Conservation (phyloP, 1,284 basidiomycete genomes). For the Pisolithus thermaeus region DNA sequence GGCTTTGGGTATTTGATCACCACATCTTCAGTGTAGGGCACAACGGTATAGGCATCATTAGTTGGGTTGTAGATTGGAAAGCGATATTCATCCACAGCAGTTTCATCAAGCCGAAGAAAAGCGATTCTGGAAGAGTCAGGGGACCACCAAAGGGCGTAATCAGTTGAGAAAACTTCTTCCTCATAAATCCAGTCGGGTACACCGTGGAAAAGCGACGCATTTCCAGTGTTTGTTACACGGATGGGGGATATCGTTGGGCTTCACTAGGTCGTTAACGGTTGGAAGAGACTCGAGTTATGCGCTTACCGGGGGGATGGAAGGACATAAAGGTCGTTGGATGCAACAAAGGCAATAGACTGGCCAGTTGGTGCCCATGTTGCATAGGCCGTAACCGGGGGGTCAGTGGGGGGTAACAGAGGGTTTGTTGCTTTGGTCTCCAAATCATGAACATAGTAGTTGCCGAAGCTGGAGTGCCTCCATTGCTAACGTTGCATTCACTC, state of each 20-base stretch:
- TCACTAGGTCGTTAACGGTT: conserved; percentile 6
- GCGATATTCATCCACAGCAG: conserved; percentile 76
- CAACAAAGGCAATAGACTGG: conserved; percentile 77
- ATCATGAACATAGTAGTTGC: conserved; percentile 85
- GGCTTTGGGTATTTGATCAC: conserved; percentile 91
- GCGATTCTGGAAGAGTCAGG: conserved; percentile 79
- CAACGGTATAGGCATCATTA: conserved; percentile 55
- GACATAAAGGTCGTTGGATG: conserved; percentile 80
- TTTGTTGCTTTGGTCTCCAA: conserved; percentile 55
- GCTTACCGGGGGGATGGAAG: conserved; percentile 56
- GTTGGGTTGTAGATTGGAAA: conserved; percentile 91
- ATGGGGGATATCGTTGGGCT: conserved; percentile 49
- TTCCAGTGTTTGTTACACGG: conserved; percentile 79
- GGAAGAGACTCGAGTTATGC: neutral
- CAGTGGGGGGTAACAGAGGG: conserved; percentile 59
- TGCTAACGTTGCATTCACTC: conserved; percentile 43
- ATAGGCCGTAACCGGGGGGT: conserved; percentile 69
- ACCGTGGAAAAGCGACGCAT: conserved; percentile 84
- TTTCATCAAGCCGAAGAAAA: conserved; percentile 87
- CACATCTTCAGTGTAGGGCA: conserved; percentile 75
- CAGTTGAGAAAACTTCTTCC: conserved; percentile 78
- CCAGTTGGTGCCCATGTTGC: conserved; percentile 85
- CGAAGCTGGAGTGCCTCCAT: conserved; percentile 88
- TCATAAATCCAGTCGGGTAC: conserved; percentile 98
- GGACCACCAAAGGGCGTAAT: conserved; percentile 88